phyloP scores from a whole-genome alignment of 2,329 filamentous ascomycete species.

The Chaetothyriales sp. region DNA sequence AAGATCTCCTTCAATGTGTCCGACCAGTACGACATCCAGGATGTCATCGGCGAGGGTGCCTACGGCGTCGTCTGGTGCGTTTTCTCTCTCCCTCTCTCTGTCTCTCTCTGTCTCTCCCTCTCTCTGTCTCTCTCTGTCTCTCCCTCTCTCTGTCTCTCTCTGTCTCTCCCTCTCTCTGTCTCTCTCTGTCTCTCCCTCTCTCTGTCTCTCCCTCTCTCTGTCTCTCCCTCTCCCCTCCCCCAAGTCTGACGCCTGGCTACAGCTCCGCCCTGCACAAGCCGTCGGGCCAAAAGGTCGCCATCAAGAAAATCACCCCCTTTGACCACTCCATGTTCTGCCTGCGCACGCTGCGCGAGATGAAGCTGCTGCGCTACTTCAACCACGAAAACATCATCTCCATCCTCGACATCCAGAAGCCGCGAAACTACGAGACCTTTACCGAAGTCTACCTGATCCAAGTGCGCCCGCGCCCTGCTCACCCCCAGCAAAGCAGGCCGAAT shows the following conservation, averaged over 20 bases:
- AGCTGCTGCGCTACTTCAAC: conserved; percentile 96
- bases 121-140: no score
- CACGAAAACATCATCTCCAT: conserved; percentile 99
- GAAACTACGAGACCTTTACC: conserved; percentile 89
- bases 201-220: not conserved
- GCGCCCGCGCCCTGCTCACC: conserved; percentile 27
- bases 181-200: not conserved
- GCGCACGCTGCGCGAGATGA: conserved; percentile 95
- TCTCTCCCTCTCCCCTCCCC: not conserved
- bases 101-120: conserved; percentile 3
- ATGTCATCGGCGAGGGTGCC: conserved; percentile 96
- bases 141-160: not conserved
- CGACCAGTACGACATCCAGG: conserved; percentile 98
- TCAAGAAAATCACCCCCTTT: conserved; percentile 99
- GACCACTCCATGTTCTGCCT: conserved; percentile 99
- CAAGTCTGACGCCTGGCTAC: conserved; percentile 3
- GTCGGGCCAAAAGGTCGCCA: conserved; percentile 93
- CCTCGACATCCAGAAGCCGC: conserved; percentile 94
- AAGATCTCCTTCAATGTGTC: conserved; percentile 99
- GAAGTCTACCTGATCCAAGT: conserved; percentile 99
- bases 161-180: not conserved
- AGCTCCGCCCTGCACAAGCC: conserved; percentile 97
- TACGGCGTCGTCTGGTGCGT: conserved; percentile 96
- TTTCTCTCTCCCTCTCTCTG: not conserved
- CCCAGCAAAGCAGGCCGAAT: no score